Percentiles rank a stretch among this genome's conserved stretches.
phyloP scores from a whole-genome alignment of 306 rosid species.

The Canavalia ensiformis region DNA sequence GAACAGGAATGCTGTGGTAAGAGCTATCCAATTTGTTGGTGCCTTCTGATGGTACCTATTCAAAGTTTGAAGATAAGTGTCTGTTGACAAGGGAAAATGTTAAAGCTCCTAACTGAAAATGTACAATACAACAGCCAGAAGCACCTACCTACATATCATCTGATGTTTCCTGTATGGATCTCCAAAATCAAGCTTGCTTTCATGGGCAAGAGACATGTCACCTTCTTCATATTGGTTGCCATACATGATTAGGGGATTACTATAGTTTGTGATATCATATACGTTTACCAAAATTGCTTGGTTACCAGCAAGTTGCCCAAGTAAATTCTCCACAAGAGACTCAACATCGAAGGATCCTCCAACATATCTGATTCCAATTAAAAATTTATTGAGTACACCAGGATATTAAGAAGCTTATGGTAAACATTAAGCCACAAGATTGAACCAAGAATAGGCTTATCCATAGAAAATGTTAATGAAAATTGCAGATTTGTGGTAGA shows the following conservation, averaged over 20 bases:
- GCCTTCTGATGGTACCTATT: slow-evolving; percentile 91
- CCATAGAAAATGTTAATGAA: no score
- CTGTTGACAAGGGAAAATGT: slow-evolving; percentile 3
- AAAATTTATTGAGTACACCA: slow-evolving; percentile 40
- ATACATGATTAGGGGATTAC: slow-evolving; percentile 79
- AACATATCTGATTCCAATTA: slow-evolving; percentile 66
- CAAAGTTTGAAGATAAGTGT: slow-evolving; percentile 41
- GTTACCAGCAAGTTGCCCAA: slow-evolving; percentile 92
- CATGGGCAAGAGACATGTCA: slow-evolving; percentile 71
- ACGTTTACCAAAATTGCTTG: slow-evolving; percentile 86
- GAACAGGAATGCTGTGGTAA: slow-evolving; percentile 71
- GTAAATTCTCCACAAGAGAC: slow-evolving; percentile 94
- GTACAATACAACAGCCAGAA: slow-evolving; percentile 21
- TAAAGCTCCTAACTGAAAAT: slow-evolving; percentile 16
- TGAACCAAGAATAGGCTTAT: background rate
- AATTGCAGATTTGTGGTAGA: background rate
- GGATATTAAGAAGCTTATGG: slow-evolving; percentile 30
- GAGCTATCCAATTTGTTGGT: slow-evolving; percentile 77
- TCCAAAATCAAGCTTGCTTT: slow-evolving; percentile 91
- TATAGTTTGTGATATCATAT: slow-evolving; percentile 78
- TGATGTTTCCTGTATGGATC: slow-evolving; percentile 86
- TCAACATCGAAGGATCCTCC: slow-evolving; percentile 97
- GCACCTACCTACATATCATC: slow-evolving; percentile 88
- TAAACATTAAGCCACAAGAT: slow-evolving; percentile 29
- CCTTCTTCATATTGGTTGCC: slow-evolving; percentile 81